Evolutionary conservation across 2,329 filamentous ascomycete genomes (phyloP).

Genomic region (Trichoderma breve): DNA sequence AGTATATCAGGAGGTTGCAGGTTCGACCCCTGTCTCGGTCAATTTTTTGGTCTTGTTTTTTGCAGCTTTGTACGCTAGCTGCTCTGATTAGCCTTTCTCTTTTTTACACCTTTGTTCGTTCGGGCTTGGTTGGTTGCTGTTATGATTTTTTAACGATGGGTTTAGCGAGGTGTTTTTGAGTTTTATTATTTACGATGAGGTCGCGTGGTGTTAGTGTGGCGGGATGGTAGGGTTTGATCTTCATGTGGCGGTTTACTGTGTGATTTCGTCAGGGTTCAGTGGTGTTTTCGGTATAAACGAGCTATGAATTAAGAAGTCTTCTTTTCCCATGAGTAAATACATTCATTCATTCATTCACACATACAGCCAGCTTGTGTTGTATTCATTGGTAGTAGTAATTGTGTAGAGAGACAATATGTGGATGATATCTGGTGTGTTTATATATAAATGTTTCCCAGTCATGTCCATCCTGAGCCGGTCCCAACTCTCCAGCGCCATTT

Average conservation of each 20-base stretch:
- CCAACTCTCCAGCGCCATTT: background rate
- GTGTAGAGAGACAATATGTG: background rate
- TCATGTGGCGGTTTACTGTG: background rate
- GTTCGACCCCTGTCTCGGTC: conserved; percentile 21
- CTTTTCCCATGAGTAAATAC: background rate
- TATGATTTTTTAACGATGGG: background rate
- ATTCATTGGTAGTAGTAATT: background rate
- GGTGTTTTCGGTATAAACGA: background rate
- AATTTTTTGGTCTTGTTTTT: conserved; percentile 8
- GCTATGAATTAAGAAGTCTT: background rate
- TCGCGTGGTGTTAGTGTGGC: background rate
- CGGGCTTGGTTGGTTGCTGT: background rate
- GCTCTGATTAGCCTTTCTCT: background rate
- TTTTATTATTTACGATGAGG: background rate
- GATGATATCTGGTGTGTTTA: background rate
- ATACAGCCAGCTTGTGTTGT: background rate
- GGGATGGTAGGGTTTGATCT: background rate
- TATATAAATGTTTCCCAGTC: background rate
- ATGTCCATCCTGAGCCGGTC: background rate
- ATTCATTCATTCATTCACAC: background rate
- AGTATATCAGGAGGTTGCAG: conserved; percentile 20
- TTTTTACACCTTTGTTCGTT: background rate
- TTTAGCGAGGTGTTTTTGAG: conserved; percentile 7
- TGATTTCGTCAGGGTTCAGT: background rate
- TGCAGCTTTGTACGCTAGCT: background rate